Evolutionary conservation across 108 stramenopile genomes (phyloP).

Genomic region (Seminavis robusta): DNA sequence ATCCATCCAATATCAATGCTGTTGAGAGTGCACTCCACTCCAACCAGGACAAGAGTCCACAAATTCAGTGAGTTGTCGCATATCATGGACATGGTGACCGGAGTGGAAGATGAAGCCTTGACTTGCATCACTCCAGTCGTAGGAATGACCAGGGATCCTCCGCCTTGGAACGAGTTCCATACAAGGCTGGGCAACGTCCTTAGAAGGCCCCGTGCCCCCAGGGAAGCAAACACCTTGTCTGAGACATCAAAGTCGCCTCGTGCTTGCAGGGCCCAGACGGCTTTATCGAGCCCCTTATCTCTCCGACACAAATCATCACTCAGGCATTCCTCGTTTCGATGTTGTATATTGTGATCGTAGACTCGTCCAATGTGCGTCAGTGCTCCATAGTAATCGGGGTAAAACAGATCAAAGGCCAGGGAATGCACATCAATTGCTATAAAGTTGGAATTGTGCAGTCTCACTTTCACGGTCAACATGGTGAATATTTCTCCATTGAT

Average conservation of each 20-base stretch:
- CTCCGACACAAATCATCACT: no score
- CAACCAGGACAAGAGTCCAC: slow-evolving; percentile 25
- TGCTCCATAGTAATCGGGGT: slow-evolving; percentile 16
- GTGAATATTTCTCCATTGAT: neutral
- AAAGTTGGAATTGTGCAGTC: slow-evolving; percentile 33
- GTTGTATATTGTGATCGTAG: neutral
- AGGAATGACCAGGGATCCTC: slow-evolving; percentile 25
- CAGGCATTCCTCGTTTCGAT: no score
- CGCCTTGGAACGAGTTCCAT: slow-evolving; percentile 20
- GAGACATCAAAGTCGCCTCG: slow-evolving; percentile 24
- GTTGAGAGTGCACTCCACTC: slow-evolving; percentile 24
- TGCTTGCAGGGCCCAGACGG: slow-evolving; percentile 23
- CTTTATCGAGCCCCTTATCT: neutral
- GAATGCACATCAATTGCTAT: slow-evolving; percentile 31
- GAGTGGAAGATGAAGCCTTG: slow-evolving; percentile 17
- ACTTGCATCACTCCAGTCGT: slow-evolving; percentile 30
- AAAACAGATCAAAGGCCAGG: slow-evolving; percentile 36
- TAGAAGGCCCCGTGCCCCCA: slow-evolving; percentile 3
- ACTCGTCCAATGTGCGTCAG: slow-evolving; percentile 6
- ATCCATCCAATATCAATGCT: slow-evolving; percentile 25
- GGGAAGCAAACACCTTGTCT: slow-evolving; percentile 16
- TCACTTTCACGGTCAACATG: slow-evolving; percentile 3
- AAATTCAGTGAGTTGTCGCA: slow-evolving; percentile 38
- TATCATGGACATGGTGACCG: slow-evolving; percentile 27
- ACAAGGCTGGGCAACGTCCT: slow-evolving; percentile 14